Base-by-base conservation (phyloP, 2,329 filamentous ascomycete genomes). In the Cadophora sp. region DNA sequence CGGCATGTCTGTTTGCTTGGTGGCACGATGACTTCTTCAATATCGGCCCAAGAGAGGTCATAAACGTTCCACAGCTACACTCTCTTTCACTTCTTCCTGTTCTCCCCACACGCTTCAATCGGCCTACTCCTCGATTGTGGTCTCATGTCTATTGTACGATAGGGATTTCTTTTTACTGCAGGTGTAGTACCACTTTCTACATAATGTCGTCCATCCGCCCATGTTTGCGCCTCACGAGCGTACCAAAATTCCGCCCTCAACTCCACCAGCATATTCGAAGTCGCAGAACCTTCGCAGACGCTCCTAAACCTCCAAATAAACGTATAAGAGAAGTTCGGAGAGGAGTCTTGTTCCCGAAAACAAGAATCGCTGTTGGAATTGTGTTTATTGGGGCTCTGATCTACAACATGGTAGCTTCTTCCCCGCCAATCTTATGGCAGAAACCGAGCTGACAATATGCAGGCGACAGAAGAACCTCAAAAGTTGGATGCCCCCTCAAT, bases 401-500 rank as follows among this genome's bases (percentile, higher is more conserved):
- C 43, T 85, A 84, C 74, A 83, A 81, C 55, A 85, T 84, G 82
- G 82, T 83, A 80, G 55, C 48, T 33, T 27, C 43, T 24, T 30
- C 43, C 30, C 41, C 14, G 13, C 45, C 43, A 39, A 22, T 4
- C 13, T 58, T 20, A 27, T 16, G 22, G 27, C 51, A 41, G 56
- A 70, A 67, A 45, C 59, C 62, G 36, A 64, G 64, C 66, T 75
- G 59, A 75, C 61, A n/a, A 14, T n/a, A 16, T 66, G 43, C 41
- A 78, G 77, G 71, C 65, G 27, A 77, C 76, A 45, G 74, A 76
- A 36, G 71, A 77, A 66, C 72, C 73, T 24, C 61, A 65, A 79
- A 81, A 77, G 64, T 81, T 87, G 75, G 91, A 94, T 73, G 76
- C 81, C 56, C 85, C 91, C 36, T 87, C 91, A 48, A 92, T 97